A percentile compares a stretch with the other conserved stretches of the same genome.
Conservation (phyloP, 139 green algal genomes). For the Chlorella vulgaris region DNA sequence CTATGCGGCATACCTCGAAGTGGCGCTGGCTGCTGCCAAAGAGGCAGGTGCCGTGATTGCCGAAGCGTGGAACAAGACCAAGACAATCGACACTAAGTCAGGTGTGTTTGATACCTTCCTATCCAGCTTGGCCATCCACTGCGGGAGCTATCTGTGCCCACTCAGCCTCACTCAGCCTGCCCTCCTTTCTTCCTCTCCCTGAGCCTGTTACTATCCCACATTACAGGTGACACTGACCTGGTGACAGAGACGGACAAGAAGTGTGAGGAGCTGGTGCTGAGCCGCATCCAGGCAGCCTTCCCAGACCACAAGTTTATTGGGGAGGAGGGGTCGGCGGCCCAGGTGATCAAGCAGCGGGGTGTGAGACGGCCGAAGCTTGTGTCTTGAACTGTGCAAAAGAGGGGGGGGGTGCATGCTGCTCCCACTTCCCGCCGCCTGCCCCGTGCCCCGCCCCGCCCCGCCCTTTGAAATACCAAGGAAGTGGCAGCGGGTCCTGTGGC, state of each 20-base stretch:
- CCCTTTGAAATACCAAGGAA: too few species aligned
- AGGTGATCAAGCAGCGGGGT: neutral
- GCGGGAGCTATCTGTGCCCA: too few species aligned
- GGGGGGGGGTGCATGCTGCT: too few species aligned
- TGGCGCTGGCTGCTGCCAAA: conserved; percentile 41
- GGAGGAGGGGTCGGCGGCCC: conserved; percentile 65
- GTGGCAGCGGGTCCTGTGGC: too few species aligned
- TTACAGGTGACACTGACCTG: conserved; percentile 76
- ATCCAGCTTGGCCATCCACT: too few species aligned
- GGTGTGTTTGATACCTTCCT: neutral
- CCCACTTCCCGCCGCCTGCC: too few species aligned
- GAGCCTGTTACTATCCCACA: neutral
- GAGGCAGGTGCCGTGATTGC: conserved; percentile 51
- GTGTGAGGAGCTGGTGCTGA: conserved; percentile 76
- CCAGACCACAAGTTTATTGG: conserved; percentile 85
- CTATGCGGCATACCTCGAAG: conserved; percentile 28
- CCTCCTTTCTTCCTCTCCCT: neutral
- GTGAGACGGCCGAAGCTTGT: too few species aligned
- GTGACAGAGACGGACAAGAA: conserved; percentile 96
- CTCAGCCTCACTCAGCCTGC: too few species aligned
- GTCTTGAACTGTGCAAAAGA: too few species aligned
- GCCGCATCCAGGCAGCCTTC: conserved; percentile 63
- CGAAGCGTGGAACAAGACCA: conserved; percentile 43
- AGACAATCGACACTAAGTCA: conserved; percentile 55
- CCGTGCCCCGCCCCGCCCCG: too few species aligned